Base-by-base conservation (phyloP, 2,329 filamentous ascomycete genomes). In the Exophiala sp. region DNA sequence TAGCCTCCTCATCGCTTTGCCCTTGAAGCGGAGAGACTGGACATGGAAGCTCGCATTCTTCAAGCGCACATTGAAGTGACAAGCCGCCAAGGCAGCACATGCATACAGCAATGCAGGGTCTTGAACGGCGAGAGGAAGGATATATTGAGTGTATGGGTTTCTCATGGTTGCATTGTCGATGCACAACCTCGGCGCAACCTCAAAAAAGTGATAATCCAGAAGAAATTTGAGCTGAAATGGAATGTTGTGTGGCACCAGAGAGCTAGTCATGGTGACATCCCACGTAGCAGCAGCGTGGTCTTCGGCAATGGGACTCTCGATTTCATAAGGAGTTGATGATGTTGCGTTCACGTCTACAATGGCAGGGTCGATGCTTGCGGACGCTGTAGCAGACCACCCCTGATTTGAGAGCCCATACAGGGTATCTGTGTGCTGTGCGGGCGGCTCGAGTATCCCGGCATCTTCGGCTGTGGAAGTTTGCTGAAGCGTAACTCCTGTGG, bases 71-170 rank as follows among this genome's bases (percentile, higher is more conserved):
- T 18, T 41, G 18, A 16, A 53, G 36, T 53, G 50, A 20, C 35
- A 35, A 1, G 43, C 44, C 14, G 50, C 50, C 43, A 53, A 33
- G 3, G 50, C 50, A 5, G 50, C 50, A 42, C 50, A 53, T 7
- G 50, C 50, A 48, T 53, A 53, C 14, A 53, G 36, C 6, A 53
- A 29, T n/a, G 50, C 40, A 14, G 50, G 50, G 10, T 46, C 36
- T 20, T 53, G 33, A 2, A 53, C 21, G 7, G 34, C 50, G 34
- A 53, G 42, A 14, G 33, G 50, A 47, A 53, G 50, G 7, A 53
- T 53, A 16, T 40, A 53, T 45, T 53, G 33, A 7, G 35, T 40
- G 42, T 53, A 53, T 8, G 50, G 50, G 16, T 53, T 53, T 5
- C 50, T 29, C 6, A 16, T 21, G 10, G 34, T 42, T 10, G 18